Evolutionary conservation across 2,329 filamentous ascomycete species (phyloP).

Genomic region (Ambrosiella cleistominuta): DNA sequence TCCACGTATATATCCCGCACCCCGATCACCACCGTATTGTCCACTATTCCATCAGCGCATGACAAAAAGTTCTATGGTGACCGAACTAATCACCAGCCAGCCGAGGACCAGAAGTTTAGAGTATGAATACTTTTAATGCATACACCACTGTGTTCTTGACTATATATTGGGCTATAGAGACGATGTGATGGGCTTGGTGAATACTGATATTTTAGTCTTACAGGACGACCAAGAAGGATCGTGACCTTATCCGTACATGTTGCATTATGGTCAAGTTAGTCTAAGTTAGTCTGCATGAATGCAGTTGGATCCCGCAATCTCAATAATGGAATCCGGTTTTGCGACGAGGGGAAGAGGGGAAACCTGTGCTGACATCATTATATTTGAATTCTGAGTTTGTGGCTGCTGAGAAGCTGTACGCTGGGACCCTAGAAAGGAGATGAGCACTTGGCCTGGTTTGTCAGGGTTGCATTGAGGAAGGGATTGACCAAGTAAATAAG

Average conservation of each 20-base stretch:
- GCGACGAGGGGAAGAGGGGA: background rate
- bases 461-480: background rate
- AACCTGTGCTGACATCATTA: background rate
- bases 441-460: background rate
- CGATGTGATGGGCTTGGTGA: no score
- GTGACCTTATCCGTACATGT: no score
- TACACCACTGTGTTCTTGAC: no score
- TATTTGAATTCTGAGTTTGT: background rate
- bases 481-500: background rate
- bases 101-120: no score
- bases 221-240: no score
- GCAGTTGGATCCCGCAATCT: background rate
- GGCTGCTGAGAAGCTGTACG: background rate
- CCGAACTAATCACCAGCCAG: no score
- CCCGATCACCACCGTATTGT: background rate
- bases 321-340: background rate
- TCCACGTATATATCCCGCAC: background rate
- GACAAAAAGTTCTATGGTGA: background rate
- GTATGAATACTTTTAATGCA: no score
- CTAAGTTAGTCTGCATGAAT: background rate
- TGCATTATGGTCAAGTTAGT: no score
- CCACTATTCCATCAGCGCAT: background rate
- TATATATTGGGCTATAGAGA: no score
- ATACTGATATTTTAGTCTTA: no score
- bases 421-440: background rate